phyloP scores from a whole-genome alignment of 495 filamentous ascomycete species.

The Mytilinidion resinicola region DNA sequence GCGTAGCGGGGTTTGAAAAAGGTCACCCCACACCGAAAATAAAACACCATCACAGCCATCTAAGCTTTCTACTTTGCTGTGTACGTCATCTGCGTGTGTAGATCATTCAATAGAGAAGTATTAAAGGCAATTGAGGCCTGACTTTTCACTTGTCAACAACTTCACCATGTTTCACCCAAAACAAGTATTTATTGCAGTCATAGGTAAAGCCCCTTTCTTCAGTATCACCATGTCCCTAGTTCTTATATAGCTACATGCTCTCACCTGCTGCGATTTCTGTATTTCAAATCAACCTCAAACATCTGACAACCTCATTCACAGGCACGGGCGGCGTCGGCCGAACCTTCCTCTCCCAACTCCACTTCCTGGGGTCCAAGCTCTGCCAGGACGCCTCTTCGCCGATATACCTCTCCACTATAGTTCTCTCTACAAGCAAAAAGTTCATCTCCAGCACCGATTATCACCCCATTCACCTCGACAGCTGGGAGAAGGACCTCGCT shows the following conservation, averaged over 20 bases:
- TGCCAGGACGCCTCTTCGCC: constrained; percentile 45
- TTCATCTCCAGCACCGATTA: constrained; percentile 60
- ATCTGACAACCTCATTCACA: constrained; percentile 32
- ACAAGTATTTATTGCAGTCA: constrained; percentile 38
- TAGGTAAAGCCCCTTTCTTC: constrained; percentile 33
- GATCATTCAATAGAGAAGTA: too few species aligned
- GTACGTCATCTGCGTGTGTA: too few species aligned
- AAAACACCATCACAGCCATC: too few species aligned
- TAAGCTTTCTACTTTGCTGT: too few species aligned
- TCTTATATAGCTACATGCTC: background rate
- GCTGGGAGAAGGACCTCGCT: constrained; percentile 39
- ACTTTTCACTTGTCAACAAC: background rate
- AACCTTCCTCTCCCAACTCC: constrained; percentile 79
- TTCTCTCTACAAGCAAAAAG: constrained; percentile 75
- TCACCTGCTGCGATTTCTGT: too few species aligned
- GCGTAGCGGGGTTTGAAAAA: too few species aligned
- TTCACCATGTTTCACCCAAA: constrained; percentile 27
- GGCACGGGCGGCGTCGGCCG: constrained; percentile 91
- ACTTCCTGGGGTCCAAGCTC: constrained; percentile 46
- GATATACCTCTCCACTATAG: constrained; percentile 61
- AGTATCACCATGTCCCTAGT: constrained; percentile 1
- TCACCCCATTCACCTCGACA: constrained; percentile 32
- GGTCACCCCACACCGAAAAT: too few species aligned
- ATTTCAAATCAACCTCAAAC: too few species aligned
- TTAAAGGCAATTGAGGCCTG: background rate